phyloP scores from a whole-genome alignment of 768 basidiomycete species.

The Fomitopsis pulvina region DNA sequence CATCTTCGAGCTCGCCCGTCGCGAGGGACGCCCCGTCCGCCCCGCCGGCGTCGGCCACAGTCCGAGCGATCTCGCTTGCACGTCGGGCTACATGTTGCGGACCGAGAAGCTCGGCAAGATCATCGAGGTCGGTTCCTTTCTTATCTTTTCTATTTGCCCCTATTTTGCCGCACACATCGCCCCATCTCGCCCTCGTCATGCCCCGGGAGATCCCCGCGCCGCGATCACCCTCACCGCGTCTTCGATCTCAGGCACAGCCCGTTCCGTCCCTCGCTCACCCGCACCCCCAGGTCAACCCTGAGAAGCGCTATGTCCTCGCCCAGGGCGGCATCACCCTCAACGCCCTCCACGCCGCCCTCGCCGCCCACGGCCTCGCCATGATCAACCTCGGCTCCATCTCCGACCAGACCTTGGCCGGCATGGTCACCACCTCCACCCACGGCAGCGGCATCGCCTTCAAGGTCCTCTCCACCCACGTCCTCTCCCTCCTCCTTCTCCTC shows the following conservation, averaged over 20 bases:
- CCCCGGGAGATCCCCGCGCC: constrained; percentile 13
- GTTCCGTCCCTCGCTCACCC: not conserved
- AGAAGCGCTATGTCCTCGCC: constrained; percentile 59
- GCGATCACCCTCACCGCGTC: constrained; percentile 8
- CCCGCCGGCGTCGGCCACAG: constrained; percentile 90
- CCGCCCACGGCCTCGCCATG: constrained; percentile 69
- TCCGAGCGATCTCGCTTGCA: constrained; percentile 91
- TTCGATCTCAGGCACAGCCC: constrained; percentile 8
- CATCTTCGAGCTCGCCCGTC: constrained; percentile 74
- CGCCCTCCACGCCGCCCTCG: constrained; percentile 64
- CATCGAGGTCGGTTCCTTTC: constrained; percentile 56
- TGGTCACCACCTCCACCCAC: constrained; percentile 92
- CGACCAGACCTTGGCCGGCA: constrained; percentile 90
- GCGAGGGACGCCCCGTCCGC: constrained; percentile 65
- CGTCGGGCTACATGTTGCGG: constrained; percentile 77
- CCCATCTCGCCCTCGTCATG: constrained; percentile 9
- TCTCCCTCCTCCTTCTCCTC: constrained; percentile 66
- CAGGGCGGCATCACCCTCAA: constrained; percentile 78
- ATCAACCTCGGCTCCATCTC: constrained; percentile 93
- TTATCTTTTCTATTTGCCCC: constrained; percentile 4
- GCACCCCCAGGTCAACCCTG: constrained; percentile 53
- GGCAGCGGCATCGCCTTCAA: constrained; percentile 78
- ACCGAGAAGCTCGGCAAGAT: constrained; percentile 67
- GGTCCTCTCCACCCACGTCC: constrained; percentile 78
- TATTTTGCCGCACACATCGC: constrained; percentile 7